Percentiles rank a stretch among this genome's conserved stretches.
Evolutionary conservation across 352 stramenopile species (phyloP).

Genomic region (Sclerospora graminicola): DNA sequence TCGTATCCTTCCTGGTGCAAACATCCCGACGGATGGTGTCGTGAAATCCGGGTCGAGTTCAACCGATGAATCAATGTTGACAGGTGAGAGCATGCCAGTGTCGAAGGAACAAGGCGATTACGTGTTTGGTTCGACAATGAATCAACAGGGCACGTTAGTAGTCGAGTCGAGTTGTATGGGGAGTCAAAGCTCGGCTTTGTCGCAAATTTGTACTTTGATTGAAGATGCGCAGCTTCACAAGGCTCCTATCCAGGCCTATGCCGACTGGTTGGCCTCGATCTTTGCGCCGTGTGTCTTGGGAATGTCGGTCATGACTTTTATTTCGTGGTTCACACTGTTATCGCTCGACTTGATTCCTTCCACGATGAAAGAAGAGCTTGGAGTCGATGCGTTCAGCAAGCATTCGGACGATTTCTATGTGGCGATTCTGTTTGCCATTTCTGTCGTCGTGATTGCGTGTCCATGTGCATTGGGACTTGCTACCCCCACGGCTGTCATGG

Average conservation of each 20-base stretch:
- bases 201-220: conserved; percentile 78
- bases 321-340: conserved; percentile 9
- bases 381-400: conserved; percentile 22
- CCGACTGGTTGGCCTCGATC: conserved; percentile 32
- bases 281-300: conserved; percentile 21
- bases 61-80: conserved; percentile 76
- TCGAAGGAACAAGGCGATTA: conserved; percentile 62
- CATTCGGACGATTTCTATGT: conserved; percentile 69
- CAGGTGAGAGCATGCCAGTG: conserved; percentile 84
- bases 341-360: conserved; percentile 6
- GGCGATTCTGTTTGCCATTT: conserved; percentile 78
- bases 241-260: conserved; percentile 80
- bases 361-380: conserved; percentile 11
- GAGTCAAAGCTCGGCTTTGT: conserved; percentile 52
- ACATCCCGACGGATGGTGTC: conserved; percentile 76
- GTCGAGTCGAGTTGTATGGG: conserved; percentile 78
- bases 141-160: conserved; percentile 75
- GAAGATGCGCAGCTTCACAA: conserved; percentile 84
- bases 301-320: conserved; percentile 10
- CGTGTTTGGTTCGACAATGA: conserved; percentile 81
- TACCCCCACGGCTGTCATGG: conserved; percentile 82
- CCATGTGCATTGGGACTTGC: conserved; percentile 77
- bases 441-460: conserved; percentile 85
- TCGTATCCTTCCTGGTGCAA: conserved; percentile 55
- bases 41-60: conserved; percentile 56